Base-by-base conservation (phyloP, 805 yeast species). In the Peterozyma xylosa region DNA sequence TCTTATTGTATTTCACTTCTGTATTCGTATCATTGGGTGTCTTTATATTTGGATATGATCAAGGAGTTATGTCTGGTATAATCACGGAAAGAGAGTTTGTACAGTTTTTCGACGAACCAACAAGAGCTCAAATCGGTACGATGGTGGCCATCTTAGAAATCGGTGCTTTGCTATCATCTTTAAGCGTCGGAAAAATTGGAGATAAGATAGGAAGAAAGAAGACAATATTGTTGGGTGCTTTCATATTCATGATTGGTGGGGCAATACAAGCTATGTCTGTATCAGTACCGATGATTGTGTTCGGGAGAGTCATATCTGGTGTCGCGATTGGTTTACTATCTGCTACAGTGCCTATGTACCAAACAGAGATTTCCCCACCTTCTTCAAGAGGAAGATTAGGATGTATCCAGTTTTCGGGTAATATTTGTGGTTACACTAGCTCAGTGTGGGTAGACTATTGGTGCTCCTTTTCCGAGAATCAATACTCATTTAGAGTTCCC, bases 21-120 rank as follows among this genome's bases (percentile, higher is more conserved):
- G 72, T 76, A 40, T 74, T 82, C 43, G 87, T 89, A 16, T 79
- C 80, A 42, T 59, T 75, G 18, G 68, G 78, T 29, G 78, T 82
- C 32, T 80, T 85, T 42, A 67, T 85, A 18, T 85, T 85, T 53
- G 93, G 93, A 2, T 85, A 82, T 59, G 90, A 82, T 57, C 89
- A 89, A 63, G 96, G 96, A 46, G 95, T 88, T 40, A 86, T 90
- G 78, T 80, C 89, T 39, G 95, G 96, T 2, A 78, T 90, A 38
- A 67, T 90, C 42, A 84, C 93, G 2, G 88, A 85, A 41, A 73
- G 70, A 9, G 73, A 82, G 45, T 89, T 89, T 62, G 74, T 74
- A 48, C 67, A 66, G 16, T 86, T 82, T 61, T 89, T 86, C 62
- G 57, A 80, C 51, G 56, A 85, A 39, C 97, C 97, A 1, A 66